Evolutionary conservation across 495 filamentous ascomycete species (phyloP).

Genomic region (Astrothelium macrocarpum): DNA sequence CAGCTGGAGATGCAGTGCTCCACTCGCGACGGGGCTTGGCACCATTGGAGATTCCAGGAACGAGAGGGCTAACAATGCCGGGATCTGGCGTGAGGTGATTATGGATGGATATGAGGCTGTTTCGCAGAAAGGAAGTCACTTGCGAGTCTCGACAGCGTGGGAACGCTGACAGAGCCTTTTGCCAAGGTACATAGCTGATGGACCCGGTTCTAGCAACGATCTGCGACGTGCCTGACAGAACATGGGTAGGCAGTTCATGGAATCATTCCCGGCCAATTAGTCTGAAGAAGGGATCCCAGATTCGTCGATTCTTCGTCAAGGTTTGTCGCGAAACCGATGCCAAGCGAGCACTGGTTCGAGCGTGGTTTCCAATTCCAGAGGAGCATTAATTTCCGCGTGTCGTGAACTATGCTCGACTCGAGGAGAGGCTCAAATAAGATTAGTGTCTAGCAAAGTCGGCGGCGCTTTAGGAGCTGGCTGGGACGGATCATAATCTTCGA

Average conservation of each 20-base stretch:
- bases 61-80: not conserved
- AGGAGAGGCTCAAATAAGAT: not conserved
- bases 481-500: not conserved
- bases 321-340: not conserved
- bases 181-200: not conserved
- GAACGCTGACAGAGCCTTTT: too few relatives aligned
- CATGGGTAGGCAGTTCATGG: not conserved
- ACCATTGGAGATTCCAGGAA: not conserved
- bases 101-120: not conserved
- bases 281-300: too few relatives aligned
- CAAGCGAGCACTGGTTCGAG: not conserved
- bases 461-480: not conserved
- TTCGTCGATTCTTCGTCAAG: not conserved
- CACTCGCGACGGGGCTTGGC: not conserved
- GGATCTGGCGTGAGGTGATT: not conserved
- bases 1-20: not conserved
- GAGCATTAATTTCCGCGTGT: not conserved
- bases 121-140: not conserved
- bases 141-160: too few relatives aligned
- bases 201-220: not conserved
- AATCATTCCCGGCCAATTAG: not conserved
- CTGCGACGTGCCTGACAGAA: not conserved
- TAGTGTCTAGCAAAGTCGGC: conserved; percentile 2
- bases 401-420: not conserved
- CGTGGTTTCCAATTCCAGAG: not conserved